Percentiles rank a stretch among this genome's conserved stretches.
These are phyloP conservation scores for Amyloporia xantha DNA, from an alignment of 768 basidiomycete species.

Conservation along the genomic window DNA sequence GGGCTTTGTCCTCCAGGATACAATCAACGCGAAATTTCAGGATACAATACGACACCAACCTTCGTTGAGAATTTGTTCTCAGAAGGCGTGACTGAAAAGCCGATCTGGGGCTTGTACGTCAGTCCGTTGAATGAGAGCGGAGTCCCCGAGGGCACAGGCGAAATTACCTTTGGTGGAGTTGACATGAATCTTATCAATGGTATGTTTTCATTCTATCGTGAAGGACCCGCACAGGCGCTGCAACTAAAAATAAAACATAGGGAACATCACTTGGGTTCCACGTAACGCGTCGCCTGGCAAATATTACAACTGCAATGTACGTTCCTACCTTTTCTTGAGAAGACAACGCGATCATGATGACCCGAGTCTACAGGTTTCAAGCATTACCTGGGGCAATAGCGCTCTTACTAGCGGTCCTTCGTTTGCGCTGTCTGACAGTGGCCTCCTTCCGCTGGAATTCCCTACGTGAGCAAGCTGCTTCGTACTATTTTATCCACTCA, in stretches of 20 bases:
- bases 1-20: neutral
- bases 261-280: neutral
- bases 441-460: neutral
- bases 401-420: neutral
- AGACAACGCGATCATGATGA: too few species aligned
- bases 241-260: too few species aligned
- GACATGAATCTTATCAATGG: neutral
- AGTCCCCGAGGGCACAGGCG: neutral
- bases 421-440: neutral
- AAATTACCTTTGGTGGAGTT: slow-evolving; percentile 1
- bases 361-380: neutral
- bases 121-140: neutral
- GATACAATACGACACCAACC: neutral
- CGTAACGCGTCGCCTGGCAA: neutral
- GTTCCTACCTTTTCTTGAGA: neutral
- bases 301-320: neutral
- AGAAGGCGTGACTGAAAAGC: neutral
- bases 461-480: neutral
- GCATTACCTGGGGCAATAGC: neutral
- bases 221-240: too few species aligned
- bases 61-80: neutral
- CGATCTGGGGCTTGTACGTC: neutral
- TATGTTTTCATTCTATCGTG: too few species aligned
- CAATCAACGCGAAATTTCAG: neutral
- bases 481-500: too few species aligned